Evolutionary conservation across 169 alveolate species (phyloP), one percentile per base, ranked within the genome.

Genomic region (Cyclospora cayetanensis): DNA sequence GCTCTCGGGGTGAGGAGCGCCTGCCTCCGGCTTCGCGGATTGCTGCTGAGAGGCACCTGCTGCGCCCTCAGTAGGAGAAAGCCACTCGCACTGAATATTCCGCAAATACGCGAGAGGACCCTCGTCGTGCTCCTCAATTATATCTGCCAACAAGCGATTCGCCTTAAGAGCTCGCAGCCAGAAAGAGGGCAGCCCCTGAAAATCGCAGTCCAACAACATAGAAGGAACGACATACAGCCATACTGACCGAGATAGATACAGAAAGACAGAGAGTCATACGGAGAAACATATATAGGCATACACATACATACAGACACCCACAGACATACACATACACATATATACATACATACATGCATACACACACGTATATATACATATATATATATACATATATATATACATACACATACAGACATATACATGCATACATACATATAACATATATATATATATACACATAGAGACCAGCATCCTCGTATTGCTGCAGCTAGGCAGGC

Each of bases 51-150:
- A 1, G 52, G 29, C 80, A 29, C 29, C 3, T 27, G 29, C 50
- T 2, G n/a, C 27, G 27, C 53, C 74, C 22, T 82, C 74, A 52
- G 29, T 53, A 1, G 25, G 42, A 20, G 60, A 39, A 39, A 82
- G 31, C 91, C 94, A 94, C 52, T 94, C 96, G 29, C 94, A 50
- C 7, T 91, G 63, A n/a, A 94, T 90, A 43, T 87, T 82, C 46
- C 68, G 66, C 35, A 94, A 46, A 55, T 93, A 89, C 25, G 90
- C 66, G 18, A 94, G 91, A 34, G 93, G 93, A 31, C 91, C 90
- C 60, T 82, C 86, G 53, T 94, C 96, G 42, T 90, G 87, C 68
- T 92, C 93, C 82, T 94, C 96, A 34, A 94, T 93, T 35, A 93
- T 82, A 5, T 93, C 92, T 34, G 91, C 92, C 41, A 94, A 25